phyloP scores from a whole-genome alignment of 345 rosid species.

The Psidium friedrichsthalianum region DNA sequence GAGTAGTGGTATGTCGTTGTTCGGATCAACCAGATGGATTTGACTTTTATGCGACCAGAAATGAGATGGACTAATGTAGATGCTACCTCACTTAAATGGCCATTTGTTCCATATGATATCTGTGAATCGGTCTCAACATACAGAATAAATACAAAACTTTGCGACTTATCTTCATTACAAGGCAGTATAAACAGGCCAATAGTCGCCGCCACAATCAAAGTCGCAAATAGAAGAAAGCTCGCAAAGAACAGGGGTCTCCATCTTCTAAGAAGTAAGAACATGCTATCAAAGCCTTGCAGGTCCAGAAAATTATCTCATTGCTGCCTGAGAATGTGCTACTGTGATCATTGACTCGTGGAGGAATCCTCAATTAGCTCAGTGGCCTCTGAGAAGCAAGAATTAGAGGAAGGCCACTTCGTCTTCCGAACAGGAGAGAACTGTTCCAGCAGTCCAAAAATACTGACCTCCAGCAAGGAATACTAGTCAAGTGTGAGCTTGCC shows the following conservation, averaged over 20 bases:
- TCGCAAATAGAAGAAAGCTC: neutral
- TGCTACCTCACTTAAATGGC: neutral
- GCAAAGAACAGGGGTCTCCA: neutral
- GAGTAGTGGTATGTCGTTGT: neutral
- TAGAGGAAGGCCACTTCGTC: neutral
- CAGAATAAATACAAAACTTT: neutral
- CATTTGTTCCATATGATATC: neutral
- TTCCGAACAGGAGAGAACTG: neutral
- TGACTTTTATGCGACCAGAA: neutral
- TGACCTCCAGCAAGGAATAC: neutral
- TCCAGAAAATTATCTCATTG: no score
- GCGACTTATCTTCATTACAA: neutral
- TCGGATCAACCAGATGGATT: neutral
- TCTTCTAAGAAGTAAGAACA: neutral
- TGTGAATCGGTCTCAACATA: neutral
- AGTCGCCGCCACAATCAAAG: fast-evolving
- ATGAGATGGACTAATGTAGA: neutral
- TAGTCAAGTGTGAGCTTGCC: neutral
- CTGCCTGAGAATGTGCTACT: neutral
- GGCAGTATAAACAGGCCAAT: neutral
- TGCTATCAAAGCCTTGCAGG: no score
- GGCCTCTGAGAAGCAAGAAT: neutral
- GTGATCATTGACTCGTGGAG: neutral
- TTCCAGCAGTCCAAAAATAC: neutral
- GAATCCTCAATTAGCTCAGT: neutral